phyloP scores from a whole-genome alignment of 371 early-diverging fungal genomes.

The Mortierella sp. region DNA sequence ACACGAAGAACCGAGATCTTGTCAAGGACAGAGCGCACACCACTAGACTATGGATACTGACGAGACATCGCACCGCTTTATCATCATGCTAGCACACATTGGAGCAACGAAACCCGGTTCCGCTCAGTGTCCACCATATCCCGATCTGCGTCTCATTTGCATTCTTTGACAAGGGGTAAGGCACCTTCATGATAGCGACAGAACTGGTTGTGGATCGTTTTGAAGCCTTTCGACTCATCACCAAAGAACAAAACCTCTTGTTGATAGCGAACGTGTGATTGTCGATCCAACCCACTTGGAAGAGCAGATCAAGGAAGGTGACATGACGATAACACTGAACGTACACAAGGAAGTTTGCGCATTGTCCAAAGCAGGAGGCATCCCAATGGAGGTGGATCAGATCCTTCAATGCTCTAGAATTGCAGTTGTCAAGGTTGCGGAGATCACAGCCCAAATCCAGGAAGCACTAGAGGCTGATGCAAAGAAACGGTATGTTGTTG shows the following conservation, averaged over 20 bases:
- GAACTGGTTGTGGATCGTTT: not conserved
- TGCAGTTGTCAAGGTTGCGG: conserved; percentile 78
- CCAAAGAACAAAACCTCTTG: not conserved
- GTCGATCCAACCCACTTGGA: conserved; percentile 90
- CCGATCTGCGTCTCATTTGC: conserved; percentile 94
- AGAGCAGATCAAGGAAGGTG: conserved; percentile 83
- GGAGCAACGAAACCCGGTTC: conserved; percentile 90
- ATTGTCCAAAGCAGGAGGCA: conserved; percentile 92
- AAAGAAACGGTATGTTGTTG: conserved; percentile 36
- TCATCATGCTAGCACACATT: conserved; percentile 72
- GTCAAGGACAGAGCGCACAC: too few species aligned
- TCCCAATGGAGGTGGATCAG: conserved; percentile 73
- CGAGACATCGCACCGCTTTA: not conserved
- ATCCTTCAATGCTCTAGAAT: conserved; percentile 81
- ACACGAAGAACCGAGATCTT: not conserved
- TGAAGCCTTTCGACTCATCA: not conserved
- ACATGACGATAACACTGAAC: conserved; percentile 90
- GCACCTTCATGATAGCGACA: too few species aligned
- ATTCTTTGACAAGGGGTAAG: conserved; percentile 87
- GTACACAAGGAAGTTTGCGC: conserved; percentile 92
- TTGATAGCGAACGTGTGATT: conserved; percentile 72
- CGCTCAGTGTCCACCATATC: conserved; percentile 93
- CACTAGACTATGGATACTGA: not conserved
- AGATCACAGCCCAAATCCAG: conserved; percentile 77
- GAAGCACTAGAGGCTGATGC: conserved; percentile 66